These are phyloP conservation scores for Phylloporus sp. DNA, from an alignment of 768 basidiomycete species.

Conservation along the genomic window DNA sequence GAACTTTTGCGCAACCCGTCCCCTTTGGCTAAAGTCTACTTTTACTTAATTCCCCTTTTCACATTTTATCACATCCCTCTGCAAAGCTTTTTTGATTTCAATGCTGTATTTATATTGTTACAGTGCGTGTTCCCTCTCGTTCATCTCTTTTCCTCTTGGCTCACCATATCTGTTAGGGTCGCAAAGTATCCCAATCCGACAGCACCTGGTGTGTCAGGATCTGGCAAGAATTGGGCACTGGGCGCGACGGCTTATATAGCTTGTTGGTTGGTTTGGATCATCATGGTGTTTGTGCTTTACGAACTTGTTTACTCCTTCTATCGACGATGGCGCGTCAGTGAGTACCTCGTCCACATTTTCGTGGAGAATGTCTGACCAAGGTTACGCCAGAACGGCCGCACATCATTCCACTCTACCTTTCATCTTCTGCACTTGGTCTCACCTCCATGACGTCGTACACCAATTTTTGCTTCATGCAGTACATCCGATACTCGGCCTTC, in stretches of 20 bases:
- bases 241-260: constrained; percentile 80
- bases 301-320: constrained; percentile 73
- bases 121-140: constrained; percentile 53
- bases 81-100: constrained; percentile 88
- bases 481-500: constrained; percentile 73
- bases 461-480: constrained; percentile 79
- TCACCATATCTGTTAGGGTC: constrained; percentile 45
- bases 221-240: constrained; percentile 76
- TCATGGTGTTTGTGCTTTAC: constrained; percentile 72
- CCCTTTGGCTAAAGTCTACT: constrained; percentile 52
- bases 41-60: constrained; percentile 66
- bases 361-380: constrained; percentile 3
- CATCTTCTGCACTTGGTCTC: constrained; percentile 70
- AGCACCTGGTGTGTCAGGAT: constrained; percentile 64
- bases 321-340: constrained; percentile 75
- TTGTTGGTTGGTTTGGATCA: constrained; percentile 73
- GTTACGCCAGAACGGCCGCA: constrained; percentile 66
- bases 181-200: constrained; percentile 70
- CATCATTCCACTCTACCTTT: constrained; percentile 80
- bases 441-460: constrained; percentile 76
- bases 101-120: constrained; percentile 76
- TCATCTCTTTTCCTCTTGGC: not conserved
- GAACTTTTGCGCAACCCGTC: constrained; percentile 64
- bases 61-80: constrained; percentile 68
- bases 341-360: constrained; percentile 36